Evolutionary conservation across 2,329 filamentous ascomycete species (phyloP), one percentile per base, ranked within the genome.

Genomic region (Colletotrichum spinosum): DNA sequence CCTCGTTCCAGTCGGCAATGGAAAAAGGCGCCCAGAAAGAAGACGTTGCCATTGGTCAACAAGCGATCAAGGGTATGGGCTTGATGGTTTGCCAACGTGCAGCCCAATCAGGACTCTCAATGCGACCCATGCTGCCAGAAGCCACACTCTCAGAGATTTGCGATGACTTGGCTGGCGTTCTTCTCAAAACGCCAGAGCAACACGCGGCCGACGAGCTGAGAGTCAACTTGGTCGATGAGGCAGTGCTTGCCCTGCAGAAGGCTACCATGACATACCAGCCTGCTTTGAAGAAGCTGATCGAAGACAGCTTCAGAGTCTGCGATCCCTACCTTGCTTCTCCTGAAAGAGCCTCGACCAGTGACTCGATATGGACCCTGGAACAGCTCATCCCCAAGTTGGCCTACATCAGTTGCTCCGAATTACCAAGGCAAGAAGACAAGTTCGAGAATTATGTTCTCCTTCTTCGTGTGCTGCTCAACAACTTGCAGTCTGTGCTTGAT

Each of bases 371-470:
- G 17, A 44, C 44, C 5, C 74, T 81, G 6, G 74, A 76, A 37
- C 72, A 72, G 35, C 73, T 84, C 2, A 75, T 83, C 4, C 76
- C 78, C 9, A 77, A 82, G 2, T 69, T 88, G 3, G 81, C 82
- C 3, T 83, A 80, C 58, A 76, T 87, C 52, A 82, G 83, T 35
- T 85, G 83, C 70, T 84, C 83, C 1, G 74, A 79, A 45, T 64
- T 79, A 0, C 76, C 78, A 1, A 68, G 62, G 2, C 64, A 70
- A 4, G 68, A 69, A 2, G 68, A 71, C 6, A 72, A 74, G 2
- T 71, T 83, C n/a, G 63, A 72, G 12, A 78, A 84, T 65, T 82
- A 82, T 58, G 61, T 83, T 10, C 77, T 74, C 6, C 75, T 83
- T 15, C 70, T 77, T 34, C 72, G 75, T 44, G 70, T 74, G 2